Evolutionary conservation across 192 early-diverging fungal genomes (phyloP).

Genomic region (Coemansia sp.): DNA sequence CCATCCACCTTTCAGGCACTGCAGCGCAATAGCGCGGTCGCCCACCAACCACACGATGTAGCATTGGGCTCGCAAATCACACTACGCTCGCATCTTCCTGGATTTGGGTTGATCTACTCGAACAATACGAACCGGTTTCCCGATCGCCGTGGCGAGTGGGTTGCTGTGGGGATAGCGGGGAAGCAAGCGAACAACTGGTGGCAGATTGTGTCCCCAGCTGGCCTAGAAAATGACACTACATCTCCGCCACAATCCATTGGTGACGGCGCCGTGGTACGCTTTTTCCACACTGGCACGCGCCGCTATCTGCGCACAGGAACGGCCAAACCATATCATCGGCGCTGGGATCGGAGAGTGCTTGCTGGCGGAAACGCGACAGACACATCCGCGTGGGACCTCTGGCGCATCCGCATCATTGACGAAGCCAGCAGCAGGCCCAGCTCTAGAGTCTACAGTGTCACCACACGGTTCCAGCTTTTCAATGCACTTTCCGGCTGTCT

Average conservation of each 20-base stretch:
- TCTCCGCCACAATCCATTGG: slow-evolving; percentile 15
- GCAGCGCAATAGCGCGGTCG: slow-evolving; percentile 71
- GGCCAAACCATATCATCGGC: slow-evolving; percentile 1
- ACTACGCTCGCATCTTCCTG: slow-evolving; percentile 32
- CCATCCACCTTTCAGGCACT: slow-evolving; percentile 82
- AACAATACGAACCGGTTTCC: slow-evolving; percentile 27
- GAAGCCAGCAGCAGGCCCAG: slow-evolving; percentile 46
- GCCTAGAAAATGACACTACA: slow-evolving; percentile 11
- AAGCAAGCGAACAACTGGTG: slow-evolving; percentile 43
- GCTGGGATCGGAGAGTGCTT: slow-evolving; percentile 28
- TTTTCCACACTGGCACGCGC: slow-evolving; percentile 56
- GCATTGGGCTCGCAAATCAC: slow-evolving; percentile 31
- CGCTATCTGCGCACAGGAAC: slow-evolving; percentile 38
- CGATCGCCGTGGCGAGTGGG: slow-evolving; percentile 1
- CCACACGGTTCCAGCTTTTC: slow-evolving; percentile 63
- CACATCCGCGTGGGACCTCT: slow-evolving; percentile 46
- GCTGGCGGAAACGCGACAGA: slow-evolving; percentile 20
- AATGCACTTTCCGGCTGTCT: slow-evolving; percentile 72
- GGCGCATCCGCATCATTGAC: slow-evolving; percentile 51
- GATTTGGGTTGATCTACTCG: slow-evolving; percentile 30
- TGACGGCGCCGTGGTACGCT: slow-evolving; percentile 36
- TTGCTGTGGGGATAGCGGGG: slow-evolving; percentile 26
- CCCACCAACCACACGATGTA: slow-evolving; percentile 19
- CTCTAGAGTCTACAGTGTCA: slow-evolving; percentile 51
- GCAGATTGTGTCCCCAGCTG: slow-evolving; percentile 12